Conservation (phyloP, 805 yeast genomes). For the Wickerhamomyces canadensis region DNA sequence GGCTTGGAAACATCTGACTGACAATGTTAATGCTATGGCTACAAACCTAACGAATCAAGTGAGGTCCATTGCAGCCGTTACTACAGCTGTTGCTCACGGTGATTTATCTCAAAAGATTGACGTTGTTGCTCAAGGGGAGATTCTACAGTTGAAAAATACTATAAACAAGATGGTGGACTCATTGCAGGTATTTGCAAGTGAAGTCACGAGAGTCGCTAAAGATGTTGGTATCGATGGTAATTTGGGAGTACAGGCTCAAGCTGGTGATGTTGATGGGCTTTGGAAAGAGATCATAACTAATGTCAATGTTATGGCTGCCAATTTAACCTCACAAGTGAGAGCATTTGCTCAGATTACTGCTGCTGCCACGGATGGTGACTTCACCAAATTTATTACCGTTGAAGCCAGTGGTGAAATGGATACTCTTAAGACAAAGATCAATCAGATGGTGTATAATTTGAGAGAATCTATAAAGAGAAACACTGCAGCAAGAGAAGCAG, state of each 20-base stretch:
- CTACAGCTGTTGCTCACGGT: slow-evolving; percentile 93
- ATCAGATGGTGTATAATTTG: slow-evolving; percentile 81
- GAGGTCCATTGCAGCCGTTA: slow-evolving; percentile 86
- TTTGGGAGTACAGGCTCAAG: slow-evolving; percentile 88
- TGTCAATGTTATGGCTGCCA: slow-evolving; percentile 93
- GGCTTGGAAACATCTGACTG: slow-evolving; percentile 85
- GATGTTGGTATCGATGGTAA: slow-evolving; percentile 94
- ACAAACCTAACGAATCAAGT: slow-evolving; percentile 87
- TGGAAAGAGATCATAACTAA: slow-evolving; percentile 91
- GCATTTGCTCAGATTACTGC: slow-evolving; percentile 93
- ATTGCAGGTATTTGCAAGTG: slow-evolving; percentile 79
- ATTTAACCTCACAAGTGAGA: slow-evolving; percentile 85
- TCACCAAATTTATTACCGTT: slow-evolving; percentile 83
- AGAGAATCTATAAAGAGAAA: slow-evolving; percentile 88
- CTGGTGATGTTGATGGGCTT: slow-evolving; percentile 81
- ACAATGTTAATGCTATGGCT: slow-evolving; percentile 91
- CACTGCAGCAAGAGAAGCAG: slow-evolving; percentile 92
- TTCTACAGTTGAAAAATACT: slow-evolving; percentile 76
- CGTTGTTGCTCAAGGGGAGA: slow-evolving; percentile 89
- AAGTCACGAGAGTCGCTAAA: slow-evolving; percentile 84
- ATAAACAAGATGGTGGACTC: slow-evolving; percentile 93
- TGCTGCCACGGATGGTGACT: slow-evolving; percentile 92
- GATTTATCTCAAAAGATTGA: slow-evolving; percentile 85
- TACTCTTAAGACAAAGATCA: slow-evolving; percentile 43
- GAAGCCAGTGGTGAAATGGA: slow-evolving; percentile 92